Percentiles rank a stretch among this genome's conserved stretches.
These are phyloP conservation scores for Exophiala viscosa DNA, from an alignment of 2,329 filamentous ascomycete genomes.

Conservation along the genomic window DNA sequence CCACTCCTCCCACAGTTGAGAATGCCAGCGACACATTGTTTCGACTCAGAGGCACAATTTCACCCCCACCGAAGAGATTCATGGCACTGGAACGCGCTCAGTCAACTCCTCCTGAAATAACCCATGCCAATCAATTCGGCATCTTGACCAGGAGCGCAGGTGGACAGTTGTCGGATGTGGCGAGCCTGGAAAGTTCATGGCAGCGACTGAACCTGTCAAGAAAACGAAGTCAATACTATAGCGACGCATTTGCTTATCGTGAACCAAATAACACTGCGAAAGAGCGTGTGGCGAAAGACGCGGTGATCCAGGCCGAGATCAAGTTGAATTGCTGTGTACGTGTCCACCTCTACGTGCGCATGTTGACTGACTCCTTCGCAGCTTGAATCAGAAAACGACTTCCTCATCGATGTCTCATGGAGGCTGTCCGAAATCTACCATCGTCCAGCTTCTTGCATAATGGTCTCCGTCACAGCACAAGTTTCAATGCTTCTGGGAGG, in stretches of 20 bases:
- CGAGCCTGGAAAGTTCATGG: slow-evolving; percentile 24
- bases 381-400: slow-evolving; percentile 71
- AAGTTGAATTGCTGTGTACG: slow-evolving; percentile 62
- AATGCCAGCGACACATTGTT: slow-evolving; percentile 5
- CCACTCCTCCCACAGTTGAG: slow-evolving; percentile 22
- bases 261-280: slow-evolving; percentile 37
- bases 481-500: slow-evolving; percentile 71
- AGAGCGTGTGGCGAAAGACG: slow-evolving; percentile 52
- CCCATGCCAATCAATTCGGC: slow-evolving; percentile 20
- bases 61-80: slow-evolving; percentile 18
- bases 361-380: slow-evolving; percentile 26
- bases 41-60: slow-evolving; percentile 17
- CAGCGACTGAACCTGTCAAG: slow-evolving; percentile 28
- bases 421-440: slow-evolving; percentile 72
- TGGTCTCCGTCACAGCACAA: slow-evolving; percentile 72
- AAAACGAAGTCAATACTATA: slow-evolving; percentile 40
- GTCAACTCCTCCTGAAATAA: slow-evolving; percentile 26
- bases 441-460: slow-evolving; percentile 67
- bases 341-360: neutral
- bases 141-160: slow-evolving; percentile 15
- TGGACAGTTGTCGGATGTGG: slow-evolving; percentile 20
- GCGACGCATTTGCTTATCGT: slow-evolving; percentile 38
- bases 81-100: slow-evolving; percentile 18
- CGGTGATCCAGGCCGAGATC: slow-evolving; percentile 61
- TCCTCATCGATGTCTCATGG: slow-evolving; percentile 70